phyloP scores from a whole-genome alignment of 2,329 filamentous ascomycete species.

The Cladophialophora yegresii region DNA sequence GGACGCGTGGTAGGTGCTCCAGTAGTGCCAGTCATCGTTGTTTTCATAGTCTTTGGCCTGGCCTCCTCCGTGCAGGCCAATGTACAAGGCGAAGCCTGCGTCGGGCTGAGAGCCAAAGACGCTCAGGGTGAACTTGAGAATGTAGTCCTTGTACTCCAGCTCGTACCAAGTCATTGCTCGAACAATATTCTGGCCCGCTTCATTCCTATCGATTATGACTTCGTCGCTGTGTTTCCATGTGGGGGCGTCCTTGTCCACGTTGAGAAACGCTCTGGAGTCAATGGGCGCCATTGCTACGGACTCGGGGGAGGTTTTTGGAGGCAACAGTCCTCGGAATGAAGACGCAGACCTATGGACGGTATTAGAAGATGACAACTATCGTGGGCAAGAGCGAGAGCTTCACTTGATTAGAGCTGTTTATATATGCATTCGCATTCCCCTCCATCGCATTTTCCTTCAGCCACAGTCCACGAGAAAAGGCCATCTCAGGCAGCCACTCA shows the following conservation, averaged over 20 bases:
- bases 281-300: constrained; percentile 1
- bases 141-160: constrained; percentile 2
- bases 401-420: background rate
- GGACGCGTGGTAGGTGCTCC: constrained; percentile 3
- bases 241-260: background rate
- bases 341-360: constrained; percentile 1
- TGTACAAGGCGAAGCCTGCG: constrained; percentile 2
- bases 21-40: background rate
- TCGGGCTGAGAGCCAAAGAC: constrained; percentile 3
- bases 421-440: background rate
- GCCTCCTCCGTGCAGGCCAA: background rate
- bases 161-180: constrained; percentile 2
- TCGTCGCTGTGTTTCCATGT: background rate
- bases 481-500: background rate
- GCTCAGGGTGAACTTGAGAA: constrained; percentile 4
- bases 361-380: background rate
- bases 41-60: background rate
- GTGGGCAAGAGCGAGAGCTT: background rate
- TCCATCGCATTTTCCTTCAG: background rate
- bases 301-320: background rate
- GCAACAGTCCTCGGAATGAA: background rate
- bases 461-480: background rate
- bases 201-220: background rate
- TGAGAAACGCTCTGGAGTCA: background rate
- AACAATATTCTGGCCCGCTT: background rate